Evolutionary conservation across 805 yeast genomes (phyloP).

Genomic region (Danielia reshetovae): DNA sequence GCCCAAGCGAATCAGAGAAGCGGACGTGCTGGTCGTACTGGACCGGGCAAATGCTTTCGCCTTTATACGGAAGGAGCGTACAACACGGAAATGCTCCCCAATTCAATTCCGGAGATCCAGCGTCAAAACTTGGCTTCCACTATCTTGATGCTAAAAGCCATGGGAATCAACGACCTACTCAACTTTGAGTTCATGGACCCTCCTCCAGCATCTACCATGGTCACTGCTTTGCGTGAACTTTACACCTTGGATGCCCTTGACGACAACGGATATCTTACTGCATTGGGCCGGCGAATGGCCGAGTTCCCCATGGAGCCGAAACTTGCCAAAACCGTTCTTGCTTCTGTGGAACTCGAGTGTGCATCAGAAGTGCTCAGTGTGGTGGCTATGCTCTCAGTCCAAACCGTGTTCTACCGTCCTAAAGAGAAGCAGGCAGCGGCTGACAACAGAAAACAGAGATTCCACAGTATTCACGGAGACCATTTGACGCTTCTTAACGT

Average conservation of each 20-base stretch:
- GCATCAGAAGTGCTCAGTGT: constrained; percentile 77
- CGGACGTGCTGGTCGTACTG: constrained; percentile 97
- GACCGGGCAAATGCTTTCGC: constrained; percentile 91
- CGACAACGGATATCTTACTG: constrained; percentile 70
- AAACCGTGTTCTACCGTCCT: constrained; percentile 76
- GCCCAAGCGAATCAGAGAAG: constrained; percentile 96
- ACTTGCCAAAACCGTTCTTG: constrained; percentile 73
- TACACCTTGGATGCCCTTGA: constrained; percentile 82
- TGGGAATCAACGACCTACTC: constrained; percentile 80
- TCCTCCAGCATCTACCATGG: constrained; percentile 72
- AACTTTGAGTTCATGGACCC: constrained; percentile 90
- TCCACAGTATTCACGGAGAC: constrained; percentile 75
- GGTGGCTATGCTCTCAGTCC: constrained; percentile 89
- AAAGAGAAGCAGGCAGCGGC: constrained; percentile 72
- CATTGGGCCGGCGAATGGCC: constrained; percentile 78
- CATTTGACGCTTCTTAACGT: constrained; percentile 82
- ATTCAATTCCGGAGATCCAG: constrained; percentile 86
- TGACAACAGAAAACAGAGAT: constrained; percentile 68
- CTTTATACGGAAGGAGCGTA: constrained; percentile 84
- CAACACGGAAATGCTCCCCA: constrained; percentile 70
- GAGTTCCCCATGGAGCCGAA: constrained; percentile 95
- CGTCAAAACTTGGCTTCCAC: constrained; percentile 84
- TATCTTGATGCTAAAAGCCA: constrained; percentile 79
- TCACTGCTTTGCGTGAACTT: constrained; percentile 76
- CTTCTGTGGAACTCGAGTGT: constrained; percentile 67